Percentiles rank a stretch among this genome's conserved stretches.
Conservation (phyloP, 2,329 filamentous ascomycete genomes). For the Dendrostoma leiphaemia region DNA sequence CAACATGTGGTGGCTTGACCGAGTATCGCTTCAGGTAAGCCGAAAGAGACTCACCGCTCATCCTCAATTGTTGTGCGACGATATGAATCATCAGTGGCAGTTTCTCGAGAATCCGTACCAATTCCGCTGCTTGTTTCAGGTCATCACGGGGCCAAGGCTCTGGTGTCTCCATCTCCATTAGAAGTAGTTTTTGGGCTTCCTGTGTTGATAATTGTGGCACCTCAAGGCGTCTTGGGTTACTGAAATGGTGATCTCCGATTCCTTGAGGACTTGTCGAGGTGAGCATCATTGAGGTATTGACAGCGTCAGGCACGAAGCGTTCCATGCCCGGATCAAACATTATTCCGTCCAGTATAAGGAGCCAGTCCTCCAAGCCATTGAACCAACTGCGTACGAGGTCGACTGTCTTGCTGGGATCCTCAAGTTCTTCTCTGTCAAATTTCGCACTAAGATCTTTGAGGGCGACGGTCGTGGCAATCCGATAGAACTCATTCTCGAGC, state of each 20-base stretch:
- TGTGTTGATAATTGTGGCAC: conserved; percentile 52
- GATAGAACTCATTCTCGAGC: conserved; percentile 61
- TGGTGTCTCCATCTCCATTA: conserved; percentile 60
- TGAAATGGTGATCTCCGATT: conserved; percentile 54
- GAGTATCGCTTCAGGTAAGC: conserved; percentile 59
- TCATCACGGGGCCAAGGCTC: conserved; percentile 54
- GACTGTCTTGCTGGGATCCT: conserved; percentile 47
- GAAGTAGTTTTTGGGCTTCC: conserved; percentile 59
- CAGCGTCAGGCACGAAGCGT: conserved; percentile 63
- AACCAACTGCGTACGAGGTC: conserved; percentile 61
- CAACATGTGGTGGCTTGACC: conserved; percentile 50
- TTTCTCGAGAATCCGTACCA: conserved; percentile 63
- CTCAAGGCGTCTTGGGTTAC: conserved; percentile 56
- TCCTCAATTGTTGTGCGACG: conserved; percentile 59
- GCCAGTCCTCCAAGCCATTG: conserved; percentile 59
- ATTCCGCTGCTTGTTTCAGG: conserved; percentile 52
- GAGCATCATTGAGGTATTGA: conserved; percentile 64
- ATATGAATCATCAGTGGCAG: conserved; percentile 68
- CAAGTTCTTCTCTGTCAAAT: conserved; percentile 37
- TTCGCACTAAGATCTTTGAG: conserved; percentile 41
- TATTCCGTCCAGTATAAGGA: conserved; percentile 66
- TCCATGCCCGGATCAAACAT: conserved; percentile 58
- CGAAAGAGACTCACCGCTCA: conserved; percentile 58
- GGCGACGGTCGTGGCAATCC: conserved; percentile 59
- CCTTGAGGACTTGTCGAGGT: conserved; percentile 63